Evolutionary conservation across 495 filamentous ascomycete species (phyloP), one percentile per base, ranked within the genome.

Genomic region (Aspergillus bertholletiae): DNA sequence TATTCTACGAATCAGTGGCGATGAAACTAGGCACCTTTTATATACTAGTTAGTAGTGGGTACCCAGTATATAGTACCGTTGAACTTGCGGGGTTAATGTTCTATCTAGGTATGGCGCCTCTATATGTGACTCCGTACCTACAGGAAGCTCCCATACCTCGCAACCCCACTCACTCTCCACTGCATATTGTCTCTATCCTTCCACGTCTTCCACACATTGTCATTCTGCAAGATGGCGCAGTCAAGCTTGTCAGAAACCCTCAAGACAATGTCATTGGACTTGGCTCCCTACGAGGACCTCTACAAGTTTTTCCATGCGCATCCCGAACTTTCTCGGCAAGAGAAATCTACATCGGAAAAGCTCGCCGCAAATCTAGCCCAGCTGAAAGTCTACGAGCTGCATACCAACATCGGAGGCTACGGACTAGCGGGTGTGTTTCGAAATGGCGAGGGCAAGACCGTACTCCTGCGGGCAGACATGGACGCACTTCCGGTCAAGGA

Each of bases 261-360:
- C 2, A 46, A 56, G 20, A n/a, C 22, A 11, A 41, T 21, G 0
- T 39, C 63, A 1, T 11, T 73, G 12, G 59, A 74, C 28, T 45
- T 82, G 2, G 15, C 41, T 7, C 61, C 60, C 2, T 85, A 84
- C 61, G 77, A 84, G 57, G 58, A 58, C 11, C 70, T 84, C 0
- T 85, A 85, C 69, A 78, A 75, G 52, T 58, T 79, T 54, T 74
- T 84, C 51, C 82, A 85, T 62, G 60, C 74, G 3, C 64, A 83
- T 50, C 82, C 82, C 3, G 82, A 84, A 49, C 79, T 85, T 32
- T 85, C 82, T 0, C 64, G 60, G 6, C 79, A 78, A 61, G 82
- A 85, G 58, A 57, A 68, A 28, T 51, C 62, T 23, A 84, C 82
- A 0, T 73, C 81, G 0, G 55, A 69, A 48, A 72, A 51, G n/a